A percentile compares a stretch with the other conserved stretches of the same genome.
Conservation (phyloP, 1,284 basidiomycete species). For the Mycosarcoma maydis region DNA sequence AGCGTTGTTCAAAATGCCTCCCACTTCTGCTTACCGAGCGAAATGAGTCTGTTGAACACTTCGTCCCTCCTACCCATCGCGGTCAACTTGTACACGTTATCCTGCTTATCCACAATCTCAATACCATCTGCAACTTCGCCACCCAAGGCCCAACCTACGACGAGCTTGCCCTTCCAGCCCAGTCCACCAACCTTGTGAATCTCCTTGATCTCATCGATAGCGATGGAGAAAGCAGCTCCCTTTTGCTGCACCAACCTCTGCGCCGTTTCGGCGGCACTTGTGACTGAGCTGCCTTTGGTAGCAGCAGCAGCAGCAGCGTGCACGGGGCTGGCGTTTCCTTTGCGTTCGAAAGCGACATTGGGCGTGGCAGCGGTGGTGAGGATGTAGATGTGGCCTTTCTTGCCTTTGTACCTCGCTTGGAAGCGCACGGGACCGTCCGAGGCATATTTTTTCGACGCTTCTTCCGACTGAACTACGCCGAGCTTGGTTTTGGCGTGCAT, state of each 20-base stretch:
- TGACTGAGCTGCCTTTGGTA: conserved; percentile 9
- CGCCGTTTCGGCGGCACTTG: conserved; percentile 33
- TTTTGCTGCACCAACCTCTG: conserved; percentile 24
- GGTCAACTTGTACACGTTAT: conserved; percentile 57
- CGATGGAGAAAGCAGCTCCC: conserved; percentile 50
- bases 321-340: conserved; percentile 15
- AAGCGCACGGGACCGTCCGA: conserved; percentile 48
- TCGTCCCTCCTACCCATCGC: conserved; percentile 66
- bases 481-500: conserved; percentile 59
- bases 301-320: conserved; percentile 30
- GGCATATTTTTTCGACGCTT: conserved; percentile 19
- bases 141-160: conserved; percentile 58
- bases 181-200: conserved; percentile 65
- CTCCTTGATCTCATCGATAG: conserved; percentile 63
- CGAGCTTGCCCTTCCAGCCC: conserved; percentile 66
- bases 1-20: conserved; percentile 27
- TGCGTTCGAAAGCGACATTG: conserved; percentile 55
- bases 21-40: conserved; percentile 51
- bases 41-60: conserved; percentile 64
- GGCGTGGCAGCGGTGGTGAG: conserved; percentile 66
- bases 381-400: conserved; percentile 59
- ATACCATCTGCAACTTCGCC: conserved; percentile 54
- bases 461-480: conserved; percentile 58
- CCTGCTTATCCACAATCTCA: conserved; percentile 53
- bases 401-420: conserved; percentile 58